Percentiles rank a stretch among this genome's conserved stretches.
These are phyloP conservation scores for Xylaria flabelliformis DNA, from an alignment of 495 filamentous ascomycete species.

Conservation along the genomic window DNA sequence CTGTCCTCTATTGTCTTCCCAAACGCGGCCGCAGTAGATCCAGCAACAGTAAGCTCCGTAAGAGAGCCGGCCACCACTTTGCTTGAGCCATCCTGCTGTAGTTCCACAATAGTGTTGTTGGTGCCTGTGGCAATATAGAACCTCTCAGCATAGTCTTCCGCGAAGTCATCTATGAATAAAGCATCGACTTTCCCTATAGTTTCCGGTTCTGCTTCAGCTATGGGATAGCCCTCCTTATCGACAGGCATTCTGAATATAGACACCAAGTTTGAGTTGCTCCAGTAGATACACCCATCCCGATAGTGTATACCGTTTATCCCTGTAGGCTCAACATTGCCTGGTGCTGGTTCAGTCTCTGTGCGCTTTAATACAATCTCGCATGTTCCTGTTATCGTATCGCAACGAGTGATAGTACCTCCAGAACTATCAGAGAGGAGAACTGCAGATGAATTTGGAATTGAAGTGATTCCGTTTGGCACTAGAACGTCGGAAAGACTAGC, in stretches of 20 bases:
- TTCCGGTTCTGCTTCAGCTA: constrained; percentile 27
- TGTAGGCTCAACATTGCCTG: constrained; percentile 33
- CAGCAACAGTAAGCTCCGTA: constrained; percentile 31
- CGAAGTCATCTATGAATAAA: constrained; percentile 47
- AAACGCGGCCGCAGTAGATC: constrained; percentile 42
- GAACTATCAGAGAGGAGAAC: constrained; percentile 47
- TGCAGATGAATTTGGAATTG: constrained; percentile 26
- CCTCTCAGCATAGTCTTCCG: constrained; percentile 34
- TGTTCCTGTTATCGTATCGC: constrained; percentile 37
- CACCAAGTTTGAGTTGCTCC: constrained; percentile 49
- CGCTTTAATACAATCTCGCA: constrained; percentile 33
- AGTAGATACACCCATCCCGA: constrained; percentile 42
- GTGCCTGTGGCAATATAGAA: constrained; percentile 41
- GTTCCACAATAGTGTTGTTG: constrained; percentile 37
- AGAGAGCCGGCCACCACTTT: constrained; percentile 39
- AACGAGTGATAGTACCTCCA: constrained; percentile 44
- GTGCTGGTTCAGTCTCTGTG: constrained; percentile 25
- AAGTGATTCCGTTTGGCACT: constrained; percentile 48
- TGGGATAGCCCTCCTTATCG: constrained; percentile 36
- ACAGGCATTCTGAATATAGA: constrained; percentile 43
- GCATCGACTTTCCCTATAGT: constrained; percentile 31
- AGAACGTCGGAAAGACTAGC: constrained; percentile 43
- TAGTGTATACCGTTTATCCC: constrained; percentile 54
- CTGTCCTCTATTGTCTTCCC: constrained; percentile 33
- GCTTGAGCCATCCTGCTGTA: constrained; percentile 33